These are phyloP conservation scores for Pestalotiopsis sp. DNA, from an alignment of 2,329 filamentous ascomycete genomes.

Conservation along the genomic window DNA sequence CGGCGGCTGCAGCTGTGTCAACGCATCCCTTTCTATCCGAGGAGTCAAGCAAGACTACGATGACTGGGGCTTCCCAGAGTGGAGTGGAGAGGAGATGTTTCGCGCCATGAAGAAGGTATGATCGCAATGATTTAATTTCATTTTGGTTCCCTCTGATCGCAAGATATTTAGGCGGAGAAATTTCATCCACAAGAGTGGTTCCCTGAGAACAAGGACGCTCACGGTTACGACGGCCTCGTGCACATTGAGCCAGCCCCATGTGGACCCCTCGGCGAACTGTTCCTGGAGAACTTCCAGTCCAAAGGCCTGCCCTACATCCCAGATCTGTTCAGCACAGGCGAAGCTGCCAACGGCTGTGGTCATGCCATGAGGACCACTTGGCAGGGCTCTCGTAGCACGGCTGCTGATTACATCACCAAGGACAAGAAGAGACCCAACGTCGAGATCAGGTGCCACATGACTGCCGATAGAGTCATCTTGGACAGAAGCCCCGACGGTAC, in stretches of 20 bases:
- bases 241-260: not conserved
- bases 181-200: not conserved
- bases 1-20: conserved; percentile 51
- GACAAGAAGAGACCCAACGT: not conserved
- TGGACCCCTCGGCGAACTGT: not conserved
- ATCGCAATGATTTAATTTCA: not conserved
- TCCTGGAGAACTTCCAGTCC: not conserved
- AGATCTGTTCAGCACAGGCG: not conserved
- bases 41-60: conserved; percentile 50
- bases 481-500: not conserved
- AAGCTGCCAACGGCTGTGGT: not conserved
- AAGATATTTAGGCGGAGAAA: not conserved
- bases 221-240: not conserved
- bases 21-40: conserved; percentile 52
- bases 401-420: not conserved
- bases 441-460: not conserved
- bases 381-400: not conserved
- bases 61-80: conserved; percentile 58
- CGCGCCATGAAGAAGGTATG: not conserved
- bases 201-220: not conserved
- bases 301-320: not conserved
- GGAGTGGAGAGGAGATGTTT: conserved; percentile 24
- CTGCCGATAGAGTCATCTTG: not conserved
- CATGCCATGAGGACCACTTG: not conserved
- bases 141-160: not conserved